Percentiles rank a stretch among this genome's conserved stretches.
Evolutionary conservation across 441 rosid species (phyloP).

Genomic region (Gossypium lobatum): DNA sequence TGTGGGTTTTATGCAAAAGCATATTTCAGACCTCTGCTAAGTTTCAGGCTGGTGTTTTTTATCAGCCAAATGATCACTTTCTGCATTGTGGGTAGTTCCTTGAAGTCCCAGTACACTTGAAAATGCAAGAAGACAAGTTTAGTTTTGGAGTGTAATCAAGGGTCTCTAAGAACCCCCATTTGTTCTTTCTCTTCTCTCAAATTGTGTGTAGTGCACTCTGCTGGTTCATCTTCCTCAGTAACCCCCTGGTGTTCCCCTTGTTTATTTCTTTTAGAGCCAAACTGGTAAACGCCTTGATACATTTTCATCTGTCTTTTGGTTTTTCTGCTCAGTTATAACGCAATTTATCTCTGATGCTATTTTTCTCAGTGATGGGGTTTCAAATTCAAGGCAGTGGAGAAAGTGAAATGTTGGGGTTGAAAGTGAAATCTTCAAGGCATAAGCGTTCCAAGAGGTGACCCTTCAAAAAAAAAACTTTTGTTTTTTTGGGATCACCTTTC

Average conservation of each 20-base stretch:
- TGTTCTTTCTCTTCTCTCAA: conserved; percentile 1
- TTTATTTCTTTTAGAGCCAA: conserved; percentile 10
- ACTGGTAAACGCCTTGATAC: conserved; percentile 10
- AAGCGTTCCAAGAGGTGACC: conserved; percentile 72
- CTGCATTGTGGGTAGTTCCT: conserved; percentile 22
- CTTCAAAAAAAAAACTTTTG: conserved; percentile 10
- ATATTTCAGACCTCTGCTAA: conserved; percentile 15
- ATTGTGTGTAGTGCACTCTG: neutral
- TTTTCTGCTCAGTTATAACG: neutral
- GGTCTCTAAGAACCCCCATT: conserved; percentile 23
- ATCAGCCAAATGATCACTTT: conserved; percentile 34
- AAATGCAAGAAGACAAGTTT: conserved; percentile 36
- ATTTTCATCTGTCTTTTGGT: neutral
- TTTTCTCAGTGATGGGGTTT: conserved; percentile 36
- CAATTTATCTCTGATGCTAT: neutral
- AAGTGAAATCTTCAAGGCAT: conserved; percentile 39
- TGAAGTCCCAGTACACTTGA: conserved; percentile 26
- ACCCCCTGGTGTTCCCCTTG: conserved; percentile 1
- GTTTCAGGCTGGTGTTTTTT: conserved; percentile 27
- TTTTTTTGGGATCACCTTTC: conserved; percentile 11
- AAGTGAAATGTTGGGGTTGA: conserved; percentile 41
- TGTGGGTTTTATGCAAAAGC: conserved; percentile 4
- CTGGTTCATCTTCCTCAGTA: neutral
- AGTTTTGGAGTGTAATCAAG: conserved; percentile 33
- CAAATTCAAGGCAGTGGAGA: conserved; percentile 43